phyloP scores from a whole-genome alignment of 2,329 filamentous ascomycete genomes.

The Microdochium trichocladiopsis region DNA sequence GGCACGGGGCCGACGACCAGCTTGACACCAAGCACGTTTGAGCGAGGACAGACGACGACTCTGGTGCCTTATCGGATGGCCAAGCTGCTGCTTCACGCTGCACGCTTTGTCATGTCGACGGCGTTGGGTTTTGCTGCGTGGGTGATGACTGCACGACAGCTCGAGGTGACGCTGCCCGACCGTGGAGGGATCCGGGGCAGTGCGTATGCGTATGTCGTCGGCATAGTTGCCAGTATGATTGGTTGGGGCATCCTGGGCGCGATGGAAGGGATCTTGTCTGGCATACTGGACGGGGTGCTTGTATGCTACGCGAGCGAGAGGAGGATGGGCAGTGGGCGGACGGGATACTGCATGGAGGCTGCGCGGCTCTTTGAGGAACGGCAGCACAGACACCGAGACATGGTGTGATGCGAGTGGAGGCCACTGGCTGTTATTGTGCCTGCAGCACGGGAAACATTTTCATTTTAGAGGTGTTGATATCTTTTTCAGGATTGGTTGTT shows the following conservation, averaged over 20 bases:
- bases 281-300: slow-evolving; percentile 80
- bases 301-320: slow-evolving; percentile 94
- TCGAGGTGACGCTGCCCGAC: slow-evolving; percentile 53
- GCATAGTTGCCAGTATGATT: slow-evolving; percentile 85
- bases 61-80: slow-evolving; percentile 85
- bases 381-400: slow-evolving; percentile 20
- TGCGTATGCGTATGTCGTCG: slow-evolving; percentile 90
- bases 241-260: slow-evolving; percentile 89
- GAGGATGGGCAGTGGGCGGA: slow-evolving; percentile 57
- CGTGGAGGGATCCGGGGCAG: slow-evolving; percentile 62
- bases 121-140: slow-evolving; percentile 92
- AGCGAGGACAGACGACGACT: slow-evolving; percentile 34
- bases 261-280: slow-evolving; percentile 81
- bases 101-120: slow-evolving; percentile 83
- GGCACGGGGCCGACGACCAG: slow-evolving; percentile 69
- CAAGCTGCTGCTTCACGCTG: slow-evolving; percentile 85
- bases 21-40: slow-evolving; percentile 48
- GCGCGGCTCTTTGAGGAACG: slow-evolving; percentile 76
- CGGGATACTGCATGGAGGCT: slow-evolving; percentile 86
- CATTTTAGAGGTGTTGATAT: too few species aligned
- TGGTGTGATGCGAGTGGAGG: slow-evolving; percentile 11
- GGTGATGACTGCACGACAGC: slow-evolving; percentile 82
- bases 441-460: too few species aligned
- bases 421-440: too few species aligned
- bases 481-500: not conserved